A percentile compares a stretch with the other conserved stretches of the same genome.
These are phyloP conservation scores for Colletotrichum godetiae DNA, from an alignment of 2,329 filamentous ascomycete species.

Conservation along the genomic window DNA sequence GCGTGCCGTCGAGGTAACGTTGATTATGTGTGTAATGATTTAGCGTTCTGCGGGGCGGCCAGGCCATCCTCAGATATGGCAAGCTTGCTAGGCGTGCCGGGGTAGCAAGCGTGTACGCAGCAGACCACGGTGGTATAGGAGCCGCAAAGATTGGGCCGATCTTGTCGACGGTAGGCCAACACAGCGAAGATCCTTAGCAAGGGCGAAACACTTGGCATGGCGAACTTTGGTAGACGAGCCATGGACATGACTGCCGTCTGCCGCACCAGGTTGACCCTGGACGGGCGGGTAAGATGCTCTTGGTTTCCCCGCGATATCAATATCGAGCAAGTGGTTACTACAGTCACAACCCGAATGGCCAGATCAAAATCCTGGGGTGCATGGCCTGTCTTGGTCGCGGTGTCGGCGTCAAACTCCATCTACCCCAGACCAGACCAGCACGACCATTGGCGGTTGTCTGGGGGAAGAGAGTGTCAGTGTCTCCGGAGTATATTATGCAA, in stretches of 20 bases:
- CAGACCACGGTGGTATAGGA: neutral
- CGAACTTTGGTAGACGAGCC: constrained; percentile 5
- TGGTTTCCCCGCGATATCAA: constrained; percentile 10
- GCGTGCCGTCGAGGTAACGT: constrained; percentile 15
- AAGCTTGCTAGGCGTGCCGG: neutral
- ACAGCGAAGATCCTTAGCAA: constrained; percentile 26
- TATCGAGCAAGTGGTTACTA: constrained; percentile 1
- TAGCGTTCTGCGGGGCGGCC: neutral
- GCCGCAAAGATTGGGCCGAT: constrained; percentile 15
- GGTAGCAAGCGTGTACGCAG: neutral
- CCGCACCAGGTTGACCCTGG: constrained; percentile 17
- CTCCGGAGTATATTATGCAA: neutral
- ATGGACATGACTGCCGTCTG: neutral
- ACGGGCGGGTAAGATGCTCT: neutral
- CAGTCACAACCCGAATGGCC: neutral
- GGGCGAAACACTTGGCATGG: constrained; percentile 13
- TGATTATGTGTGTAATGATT: constrained; percentile 12
- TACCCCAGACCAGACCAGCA: constrained; percentile 4
- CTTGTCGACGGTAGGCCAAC: neutral
- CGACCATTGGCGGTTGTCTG: constrained; percentile 8
- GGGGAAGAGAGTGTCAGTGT: constrained; percentile 9
- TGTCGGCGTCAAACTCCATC: neutral
- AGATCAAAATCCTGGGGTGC: constrained; percentile 29
- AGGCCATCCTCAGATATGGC: neutral
- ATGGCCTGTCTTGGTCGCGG: neutral